Conservation (phyloP, 148 eudicot genomes). For the Fallopia convolvulus region DNA sequence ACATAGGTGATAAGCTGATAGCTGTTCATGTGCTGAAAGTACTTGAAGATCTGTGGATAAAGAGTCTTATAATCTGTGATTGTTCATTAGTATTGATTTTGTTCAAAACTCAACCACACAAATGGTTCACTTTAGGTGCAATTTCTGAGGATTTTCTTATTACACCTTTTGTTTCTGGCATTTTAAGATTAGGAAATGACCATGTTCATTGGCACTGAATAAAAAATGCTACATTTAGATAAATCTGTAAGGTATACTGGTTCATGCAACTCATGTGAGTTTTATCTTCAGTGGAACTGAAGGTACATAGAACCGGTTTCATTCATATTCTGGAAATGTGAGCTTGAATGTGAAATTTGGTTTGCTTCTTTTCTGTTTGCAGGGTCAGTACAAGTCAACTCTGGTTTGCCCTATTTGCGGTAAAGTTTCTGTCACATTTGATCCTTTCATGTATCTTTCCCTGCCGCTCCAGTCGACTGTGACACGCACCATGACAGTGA, state of each 20-base stretch:
- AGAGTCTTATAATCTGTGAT: neutral
- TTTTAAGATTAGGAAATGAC: neutral
- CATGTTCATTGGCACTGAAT: neutral
- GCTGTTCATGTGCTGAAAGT: neutral
- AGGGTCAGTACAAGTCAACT: constrained; percentile 98
- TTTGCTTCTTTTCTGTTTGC: constrained; percentile 21
- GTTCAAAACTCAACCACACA: neutral
- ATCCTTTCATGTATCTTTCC: constrained; percentile 98
- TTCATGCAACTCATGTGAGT: neutral
- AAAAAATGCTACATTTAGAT: neutral
- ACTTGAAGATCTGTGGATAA: neutral
- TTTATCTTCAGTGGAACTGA: neutral
- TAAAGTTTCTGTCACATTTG: constrained; percentile 88
- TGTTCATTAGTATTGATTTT: neutral
- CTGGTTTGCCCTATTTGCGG: constrained; percentile 81
- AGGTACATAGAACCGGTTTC: neutral
- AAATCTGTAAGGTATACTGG: neutral
- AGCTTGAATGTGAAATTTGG: neutral
- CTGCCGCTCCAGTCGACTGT: constrained; percentile 85
- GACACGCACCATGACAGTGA: constrained; percentile 74
- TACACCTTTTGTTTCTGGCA: neutral
- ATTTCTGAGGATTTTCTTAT: neutral
- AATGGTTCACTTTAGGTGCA: neutral
- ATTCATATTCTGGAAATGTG: neutral
- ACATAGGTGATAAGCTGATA: neutral